These are phyloP conservation scores for Sabuloglossum arenarium DNA, from an alignment of 495 filamentous ascomycete genomes.

Conservation along the genomic window DNA sequence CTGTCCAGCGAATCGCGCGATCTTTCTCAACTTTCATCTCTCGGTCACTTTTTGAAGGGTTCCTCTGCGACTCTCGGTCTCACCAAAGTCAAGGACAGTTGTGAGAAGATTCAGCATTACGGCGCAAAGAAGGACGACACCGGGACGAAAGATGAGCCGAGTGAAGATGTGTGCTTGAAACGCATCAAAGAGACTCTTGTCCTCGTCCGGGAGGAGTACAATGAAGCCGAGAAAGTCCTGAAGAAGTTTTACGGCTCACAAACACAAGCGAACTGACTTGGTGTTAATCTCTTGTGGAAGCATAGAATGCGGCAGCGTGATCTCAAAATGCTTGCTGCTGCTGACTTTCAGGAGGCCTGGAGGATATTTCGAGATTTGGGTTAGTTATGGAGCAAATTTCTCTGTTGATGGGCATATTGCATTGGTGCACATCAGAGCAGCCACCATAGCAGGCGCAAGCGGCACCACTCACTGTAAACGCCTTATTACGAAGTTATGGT, in stretches of 20 bases:
- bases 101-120: slow-evolving; percentile 91
- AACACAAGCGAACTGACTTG: background rate
- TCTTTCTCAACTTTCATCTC: slow-evolving; percentile 49
- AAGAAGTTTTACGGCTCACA: slow-evolving; percentile 40
- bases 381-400: background rate
- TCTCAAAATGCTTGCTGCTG: background rate
- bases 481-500: background rate
- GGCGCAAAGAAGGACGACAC: slow-evolving; percentile 61
- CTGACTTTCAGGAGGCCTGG: background rate
- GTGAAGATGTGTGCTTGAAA: slow-evolving; percentile 41
- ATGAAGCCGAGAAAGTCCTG: slow-evolving; percentile 49
- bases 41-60: slow-evolving; percentile 93
- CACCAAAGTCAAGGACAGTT: slow-evolving; percentile 76
- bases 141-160: slow-evolving; percentile 37
- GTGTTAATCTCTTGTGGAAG: background rate
- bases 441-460: background rate
- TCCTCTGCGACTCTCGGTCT: slow-evolving; percentile 94
- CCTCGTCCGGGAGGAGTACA: slow-evolving; percentile 54
- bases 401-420: background rate
- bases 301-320: background rate
- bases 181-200: slow-evolving; percentile 48
- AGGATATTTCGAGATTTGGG: slow-evolving; percentile 1
- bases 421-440: background rate
- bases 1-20: slow-evolving; percentile 36
- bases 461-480: background rate